A percentile compares a stretch with the other conserved stretches of the same genome.
phyloP scores from a whole-genome alignment of 108 stramenopile species.

The Schizochytrium sp. region DNA sequence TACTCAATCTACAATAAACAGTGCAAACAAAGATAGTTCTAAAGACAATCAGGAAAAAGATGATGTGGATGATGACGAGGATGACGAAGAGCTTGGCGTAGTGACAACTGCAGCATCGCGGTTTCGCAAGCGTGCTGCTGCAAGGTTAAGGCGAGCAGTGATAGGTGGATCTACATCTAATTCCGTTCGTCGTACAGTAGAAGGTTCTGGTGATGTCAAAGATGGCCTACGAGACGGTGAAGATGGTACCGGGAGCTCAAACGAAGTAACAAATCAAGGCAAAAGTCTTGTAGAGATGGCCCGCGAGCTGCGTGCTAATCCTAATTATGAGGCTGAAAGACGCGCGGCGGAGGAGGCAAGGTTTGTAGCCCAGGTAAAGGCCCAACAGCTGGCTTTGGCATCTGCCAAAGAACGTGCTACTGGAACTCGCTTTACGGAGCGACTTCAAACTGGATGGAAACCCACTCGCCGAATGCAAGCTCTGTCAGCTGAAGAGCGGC shows the following conservation, averaged over 20 bases:
- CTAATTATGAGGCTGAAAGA: conserved; percentile 36
- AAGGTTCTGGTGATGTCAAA: not conserved
- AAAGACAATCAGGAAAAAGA: not conserved
- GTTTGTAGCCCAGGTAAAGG: conserved; percentile 90
- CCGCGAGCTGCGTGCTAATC: conserved; percentile 4
- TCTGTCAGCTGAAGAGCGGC: conserved; percentile 82
- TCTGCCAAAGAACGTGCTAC: conserved; percentile 90
- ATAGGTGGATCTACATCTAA: not conserved
- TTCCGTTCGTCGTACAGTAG: not conserved
- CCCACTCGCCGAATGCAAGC: conserved; percentile 83
- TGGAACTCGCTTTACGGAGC: conserved; percentile 83
- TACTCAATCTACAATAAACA: not conserved
- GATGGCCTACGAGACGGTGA: not conserved
- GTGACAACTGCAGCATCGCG: conserved; percentile 15
- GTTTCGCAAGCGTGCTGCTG: not conserved
- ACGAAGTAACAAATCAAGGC: not conserved
- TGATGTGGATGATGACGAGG: not conserved
- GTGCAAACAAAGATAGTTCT: not conserved
- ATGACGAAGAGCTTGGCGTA: not conserved
- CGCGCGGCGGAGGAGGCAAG: conserved; percentile 82
- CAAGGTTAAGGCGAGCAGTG: conserved; percentile 8
- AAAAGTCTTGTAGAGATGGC: conserved; percentile 36
- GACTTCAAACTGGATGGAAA: conserved; percentile 89
- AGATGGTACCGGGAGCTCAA: not conserved
- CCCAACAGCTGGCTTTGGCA: conserved; percentile 94